Base-by-base conservation (phyloP, 495 filamentous ascomycete species). In the Xylaria flabelliformis region DNA sequence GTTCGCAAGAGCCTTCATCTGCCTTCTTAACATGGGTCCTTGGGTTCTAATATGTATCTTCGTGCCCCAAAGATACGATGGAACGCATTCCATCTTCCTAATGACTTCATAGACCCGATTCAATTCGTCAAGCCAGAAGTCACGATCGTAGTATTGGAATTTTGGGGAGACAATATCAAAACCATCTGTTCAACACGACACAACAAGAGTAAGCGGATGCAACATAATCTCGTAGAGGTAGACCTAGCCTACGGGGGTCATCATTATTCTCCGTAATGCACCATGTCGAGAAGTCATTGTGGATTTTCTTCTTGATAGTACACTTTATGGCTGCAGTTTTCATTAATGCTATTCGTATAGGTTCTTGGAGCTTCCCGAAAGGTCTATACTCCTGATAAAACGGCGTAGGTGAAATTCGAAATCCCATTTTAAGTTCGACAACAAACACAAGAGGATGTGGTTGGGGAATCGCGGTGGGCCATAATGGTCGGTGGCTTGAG, bases 81-180 rank as follows among this genome's bases (percentile, higher is more conserved):
- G 53, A 56, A 56, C 13, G 26, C 26, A 56, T 12, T 26, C 24
- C 3, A 13, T 0, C 0, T 9, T 3, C 12, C 13, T 9, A 19
- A 65, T 19, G 9, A 17, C 19, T 17, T 4, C 5, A 26, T 48
- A 65, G 5, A 50, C 15, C 26, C 6, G 21, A 29, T 12, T 26
- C 39, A 65, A 10, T 34, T 13, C 0, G 4, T 0, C 4, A 1
- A 32, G 4, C 63, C 63, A 65, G 39, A 24, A 26, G 15, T 65
- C n/a, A 5, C 63, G 63, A 19, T 29, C 6, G 4, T 12, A 0
- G 26, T 46, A 65, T 41, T 8, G 4, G 26, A 65, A 17, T 19
- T 48, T 46, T 32, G 63, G 63, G 24, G 41, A 48, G 26, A 65
- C 42, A 10, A 65, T 50, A 12, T 46, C 21, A 50, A 65, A 65